Percentiles rank a stretch among this genome's conserved stretches.
Evolutionary conservation across 768 basidiomycete genomes (phyloP).

Genomic region (Boletus pseudo-olivaceus): DNA sequence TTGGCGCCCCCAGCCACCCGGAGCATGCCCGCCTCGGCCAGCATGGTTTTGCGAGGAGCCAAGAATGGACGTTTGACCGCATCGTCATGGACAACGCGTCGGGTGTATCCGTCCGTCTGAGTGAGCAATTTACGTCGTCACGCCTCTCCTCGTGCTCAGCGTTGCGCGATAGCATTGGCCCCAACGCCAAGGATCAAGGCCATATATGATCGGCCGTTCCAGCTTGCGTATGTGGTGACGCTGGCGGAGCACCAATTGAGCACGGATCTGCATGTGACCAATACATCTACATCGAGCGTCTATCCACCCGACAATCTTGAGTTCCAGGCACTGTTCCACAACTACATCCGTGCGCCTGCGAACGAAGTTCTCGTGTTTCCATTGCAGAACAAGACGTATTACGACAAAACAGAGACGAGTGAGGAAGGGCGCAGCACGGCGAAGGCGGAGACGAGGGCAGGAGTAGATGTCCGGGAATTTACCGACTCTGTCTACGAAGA

Average conservation of each 20-base stretch:
- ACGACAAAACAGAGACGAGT: slow-evolving; percentile 74
- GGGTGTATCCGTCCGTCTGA: slow-evolving; percentile 72
- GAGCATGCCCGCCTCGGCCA: slow-evolving; percentile 71
- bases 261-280: slow-evolving; percentile 79
- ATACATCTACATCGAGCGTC: slow-evolving; percentile 47
- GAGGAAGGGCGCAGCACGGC: slow-evolving; percentile 45
- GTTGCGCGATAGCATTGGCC: slow-evolving; percentile 47
- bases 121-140: slow-evolving; percentile 42
- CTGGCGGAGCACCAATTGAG: slow-evolving; percentile 68
- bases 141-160: background rate
- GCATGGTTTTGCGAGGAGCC: slow-evolving; percentile 89
- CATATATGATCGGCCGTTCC: slow-evolving; percentile 63
- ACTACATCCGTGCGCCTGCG: slow-evolving; percentile 72
- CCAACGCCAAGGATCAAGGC: slow-evolving; percentile 57
- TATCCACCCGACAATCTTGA: slow-evolving; percentile 49
- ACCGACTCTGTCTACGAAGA: slow-evolving; percentile 81
- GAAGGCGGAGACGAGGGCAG: slow-evolving; percentile 57
- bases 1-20: slow-evolving; percentile 76
- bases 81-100: slow-evolving; percentile 64
- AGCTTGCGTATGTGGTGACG: slow-evolving; percentile 78
- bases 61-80: slow-evolving; percentile 65
- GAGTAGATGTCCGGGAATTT: slow-evolving; percentile 60
- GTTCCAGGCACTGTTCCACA: slow-evolving; percentile 94
- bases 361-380: slow-evolving; percentile 58
- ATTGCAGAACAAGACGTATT: slow-evolving; percentile 61